A percentile compares a stretch with the other conserved stretches of the same genome.
These are phyloP conservation scores for Solanum okadae DNA, from an alignment of 257 asterid species.

Conservation along the genomic window DNA sequence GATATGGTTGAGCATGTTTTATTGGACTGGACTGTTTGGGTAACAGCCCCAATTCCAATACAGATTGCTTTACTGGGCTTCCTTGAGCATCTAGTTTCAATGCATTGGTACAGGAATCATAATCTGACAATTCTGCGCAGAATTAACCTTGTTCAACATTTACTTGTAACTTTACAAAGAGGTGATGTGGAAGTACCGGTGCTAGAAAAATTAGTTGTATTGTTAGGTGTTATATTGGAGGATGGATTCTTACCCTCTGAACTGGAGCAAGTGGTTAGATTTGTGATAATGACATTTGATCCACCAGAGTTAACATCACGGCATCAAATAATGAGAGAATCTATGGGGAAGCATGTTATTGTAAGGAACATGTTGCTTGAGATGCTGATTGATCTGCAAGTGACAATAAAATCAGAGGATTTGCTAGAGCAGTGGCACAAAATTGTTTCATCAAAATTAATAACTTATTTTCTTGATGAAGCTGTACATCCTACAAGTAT, in stretches of 20 bases:
- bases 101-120: constrained; percentile 99
- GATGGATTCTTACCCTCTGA: constrained; percentile 97
- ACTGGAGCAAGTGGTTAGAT: constrained; percentile 92
- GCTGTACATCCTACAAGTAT: constrained; percentile 99
- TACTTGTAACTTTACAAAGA: constrained; percentile 92
- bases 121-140: constrained; percentile 91
- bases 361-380: constrained; percentile 98
- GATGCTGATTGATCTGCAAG: constrained; percentile 97
- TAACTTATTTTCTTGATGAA: constrained; percentile 91
- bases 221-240: constrained; percentile 89
- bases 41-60: constrained; percentile 71
- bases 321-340: constrained; percentile 61
- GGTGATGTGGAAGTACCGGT: constrained; percentile 99
- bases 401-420: constrained; percentile 91
- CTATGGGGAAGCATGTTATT: constrained; percentile 96
- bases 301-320: constrained; percentile 73
- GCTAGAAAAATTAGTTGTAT: constrained; percentile 79
- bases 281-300: constrained; percentile 94
- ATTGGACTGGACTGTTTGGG: constrained; percentile 99
- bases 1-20: constrained; percentile 99
- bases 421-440: constrained; percentile 99
- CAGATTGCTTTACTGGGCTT: constrained; percentile 87
- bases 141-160: constrained; percentile 94
- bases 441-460: constrained; percentile 83
- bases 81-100: constrained; percentile 97